These are phyloP conservation scores for Hypoxylon sp. DNA, from an alignment of 2,329 filamentous ascomycete genomes.

Conservation along the genomic window DNA sequence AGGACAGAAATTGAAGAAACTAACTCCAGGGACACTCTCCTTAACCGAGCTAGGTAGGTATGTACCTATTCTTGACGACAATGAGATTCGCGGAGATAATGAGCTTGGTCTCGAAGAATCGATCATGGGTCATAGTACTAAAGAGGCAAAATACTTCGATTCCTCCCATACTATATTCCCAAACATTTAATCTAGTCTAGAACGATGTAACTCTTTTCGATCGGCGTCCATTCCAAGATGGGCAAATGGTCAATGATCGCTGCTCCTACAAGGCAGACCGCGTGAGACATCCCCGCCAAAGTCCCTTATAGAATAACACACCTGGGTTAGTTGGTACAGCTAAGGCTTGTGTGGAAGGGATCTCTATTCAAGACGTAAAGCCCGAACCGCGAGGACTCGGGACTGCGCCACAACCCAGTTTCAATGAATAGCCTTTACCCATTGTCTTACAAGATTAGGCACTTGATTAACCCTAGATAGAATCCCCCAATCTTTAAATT, in stretches of 20 bases:
- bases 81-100: slow-evolving; percentile 1
- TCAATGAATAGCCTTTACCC: slow-evolving; percentile 8
- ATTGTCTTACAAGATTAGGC: slow-evolving; percentile 19
- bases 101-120: neutral
- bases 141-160: slow-evolving; percentile 21
- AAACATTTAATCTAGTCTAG: slow-evolving; percentile 3
- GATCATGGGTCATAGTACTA: neutral
- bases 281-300: slow-evolving; percentile 22
- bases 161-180: slow-evolving; percentile 21
- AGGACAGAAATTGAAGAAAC: neutral
- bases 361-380: slow-evolving; percentile 30
- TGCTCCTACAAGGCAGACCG: slow-evolving; percentile 40
- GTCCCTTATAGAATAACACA: slow-evolving; percentile 7
- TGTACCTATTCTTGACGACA: neutral
- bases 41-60: neutral
- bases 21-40: slow-evolving; percentile 10
- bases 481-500: slow-evolving; percentile 17
- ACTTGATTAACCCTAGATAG: slow-evolving; percentile 22
- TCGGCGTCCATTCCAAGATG: slow-evolving; percentile 25
- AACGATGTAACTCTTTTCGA: slow-evolving; percentile 36
- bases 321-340: too few relatives aligned
- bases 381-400: slow-evolving; percentile 22
- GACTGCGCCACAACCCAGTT: slow-evolving; percentile 34
- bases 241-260: slow-evolving; percentile 38
- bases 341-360: slow-evolving; percentile 12